phyloP scores from a whole-genome alignment of 768 basidiomycete genomes.

The Boletus rufocinnamomeus region DNA sequence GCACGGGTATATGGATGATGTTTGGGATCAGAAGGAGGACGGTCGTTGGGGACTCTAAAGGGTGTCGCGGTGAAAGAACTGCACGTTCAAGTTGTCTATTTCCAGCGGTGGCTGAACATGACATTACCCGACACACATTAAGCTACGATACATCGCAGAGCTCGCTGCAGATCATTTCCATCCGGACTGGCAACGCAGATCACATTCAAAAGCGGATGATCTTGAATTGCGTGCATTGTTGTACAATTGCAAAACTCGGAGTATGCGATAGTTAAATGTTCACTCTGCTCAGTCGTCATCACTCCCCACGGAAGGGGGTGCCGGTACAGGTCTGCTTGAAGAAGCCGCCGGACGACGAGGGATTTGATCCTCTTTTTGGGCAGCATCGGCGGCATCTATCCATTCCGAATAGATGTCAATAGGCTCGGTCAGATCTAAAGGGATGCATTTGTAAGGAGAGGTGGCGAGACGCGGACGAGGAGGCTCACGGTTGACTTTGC shows the following conservation, averaged over 20 bases:
- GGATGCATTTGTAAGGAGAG: constrained; percentile 19
- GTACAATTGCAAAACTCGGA: constrained; percentile 23
- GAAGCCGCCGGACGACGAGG: constrained; percentile 52
- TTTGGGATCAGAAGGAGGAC: constrained; percentile 8
- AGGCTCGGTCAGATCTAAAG: constrained; percentile 78
- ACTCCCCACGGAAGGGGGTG: constrained; percentile 41
- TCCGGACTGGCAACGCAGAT: constrained; percentile 8
- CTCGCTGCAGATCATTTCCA: constrained; percentile 10
- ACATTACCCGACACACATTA: not conserved
- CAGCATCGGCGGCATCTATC: constrained; percentile 87
- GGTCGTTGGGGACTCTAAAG: constrained; percentile 2
- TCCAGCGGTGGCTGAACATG: constrained; percentile 35
- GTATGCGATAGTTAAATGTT: constrained; percentile 6
- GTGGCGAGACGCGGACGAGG: not conserved
- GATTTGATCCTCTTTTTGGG: constrained; percentile 61
- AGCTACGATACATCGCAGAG: constrained; percentile 1
- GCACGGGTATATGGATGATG: constrained; percentile 17
- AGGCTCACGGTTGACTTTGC: constrained; percentile 81
- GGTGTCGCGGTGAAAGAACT: constrained; percentile 26
- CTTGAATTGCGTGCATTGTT: constrained; percentile 16
- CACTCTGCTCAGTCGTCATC: constrained; percentile 42
- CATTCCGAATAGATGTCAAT: constrained; percentile 91
- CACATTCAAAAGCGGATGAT: not conserved
- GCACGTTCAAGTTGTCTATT: constrained; percentile 17
- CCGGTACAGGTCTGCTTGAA: constrained; percentile 48